Conservation (phyloP, 225 moss, liverwort and hornwort genomes). For the Rhytidiadelphus loreus region DNA sequence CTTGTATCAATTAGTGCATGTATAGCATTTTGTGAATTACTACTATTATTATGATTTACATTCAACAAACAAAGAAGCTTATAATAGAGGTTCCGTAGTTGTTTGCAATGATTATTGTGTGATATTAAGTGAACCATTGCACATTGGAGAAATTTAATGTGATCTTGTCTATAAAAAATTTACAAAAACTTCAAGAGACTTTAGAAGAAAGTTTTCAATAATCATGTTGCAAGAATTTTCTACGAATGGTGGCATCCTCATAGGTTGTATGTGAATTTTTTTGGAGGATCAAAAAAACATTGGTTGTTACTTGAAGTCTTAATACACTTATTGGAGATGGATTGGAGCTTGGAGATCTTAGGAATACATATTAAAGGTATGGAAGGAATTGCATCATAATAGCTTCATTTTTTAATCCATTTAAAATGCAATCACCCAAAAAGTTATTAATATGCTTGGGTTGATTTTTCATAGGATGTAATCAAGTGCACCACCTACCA, state of each 20-base stretch:
- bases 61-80: neutral
- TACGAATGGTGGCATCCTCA: neutral
- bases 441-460: neutral
- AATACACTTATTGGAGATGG: neutral
- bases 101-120: neutral
- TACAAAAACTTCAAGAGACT: neutral
- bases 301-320: neutral
- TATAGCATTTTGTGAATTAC: neutral
- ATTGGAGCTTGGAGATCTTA: neutral
- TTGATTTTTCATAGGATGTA: neutral
- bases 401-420: neutral
- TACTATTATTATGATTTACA: neutral
- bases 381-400: neutral
- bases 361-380: neutral
- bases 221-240: neutral
- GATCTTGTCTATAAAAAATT: accelerated
- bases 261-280: neutral
- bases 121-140: neutral
- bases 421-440: neutral
- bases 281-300: neutral
- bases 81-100: accelerated
- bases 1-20: neutral
- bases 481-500: neutral
- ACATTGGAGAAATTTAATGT: neutral
- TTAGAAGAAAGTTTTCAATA: neutral